Percentiles rank a stretch among this genome's conserved stretches.
These are phyloP conservation scores for Medicago arabica DNA, from an alignment of 306 rosid species.

Conservation along the genomic window DNA sequence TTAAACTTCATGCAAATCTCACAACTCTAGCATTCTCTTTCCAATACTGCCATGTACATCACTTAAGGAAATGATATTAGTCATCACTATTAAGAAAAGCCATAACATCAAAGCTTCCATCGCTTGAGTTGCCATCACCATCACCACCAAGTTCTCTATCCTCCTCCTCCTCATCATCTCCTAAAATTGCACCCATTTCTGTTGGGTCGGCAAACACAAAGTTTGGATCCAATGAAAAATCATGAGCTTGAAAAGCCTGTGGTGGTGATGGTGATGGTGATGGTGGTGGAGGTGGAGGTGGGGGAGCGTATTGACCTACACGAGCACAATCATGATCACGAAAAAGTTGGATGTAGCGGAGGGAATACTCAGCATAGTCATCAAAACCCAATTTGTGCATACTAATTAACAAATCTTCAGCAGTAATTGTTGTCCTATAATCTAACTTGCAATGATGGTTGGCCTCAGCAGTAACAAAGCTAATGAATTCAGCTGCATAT, in stretches of 20 bases:
- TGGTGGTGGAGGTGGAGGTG: neutral
- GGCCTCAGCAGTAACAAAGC: constrained; percentile 62
- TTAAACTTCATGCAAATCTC: neutral
- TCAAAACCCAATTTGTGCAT: constrained; percentile 62
- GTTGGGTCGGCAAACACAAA: neutral
- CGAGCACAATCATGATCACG: constrained; percentile 28
- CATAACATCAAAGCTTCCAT: neutral
- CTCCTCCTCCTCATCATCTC: neutral
- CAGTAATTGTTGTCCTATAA: constrained; percentile 56
- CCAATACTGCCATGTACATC: neutral
- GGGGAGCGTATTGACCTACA: no score
- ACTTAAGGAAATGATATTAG: neutral
- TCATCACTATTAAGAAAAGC: neutral
- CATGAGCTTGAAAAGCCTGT: neutral
- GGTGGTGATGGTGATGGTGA: no score
- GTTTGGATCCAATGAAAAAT: neutral
- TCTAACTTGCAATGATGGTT: constrained; percentile 54
- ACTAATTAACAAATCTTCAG: constrained; percentile 60
- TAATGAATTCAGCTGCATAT: constrained; percentile 64
- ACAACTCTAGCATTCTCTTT: neutral
- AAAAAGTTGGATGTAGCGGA: constrained; percentile 42
- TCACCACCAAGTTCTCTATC: neutral
- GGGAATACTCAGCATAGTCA: constrained; percentile 48
- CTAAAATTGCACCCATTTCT: neutral
- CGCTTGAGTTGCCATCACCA: neutral